Evolutionary conservation across 2,329 filamentous ascomycete species (phyloP).

Genomic region (Aspergillus flavus): DNA sequence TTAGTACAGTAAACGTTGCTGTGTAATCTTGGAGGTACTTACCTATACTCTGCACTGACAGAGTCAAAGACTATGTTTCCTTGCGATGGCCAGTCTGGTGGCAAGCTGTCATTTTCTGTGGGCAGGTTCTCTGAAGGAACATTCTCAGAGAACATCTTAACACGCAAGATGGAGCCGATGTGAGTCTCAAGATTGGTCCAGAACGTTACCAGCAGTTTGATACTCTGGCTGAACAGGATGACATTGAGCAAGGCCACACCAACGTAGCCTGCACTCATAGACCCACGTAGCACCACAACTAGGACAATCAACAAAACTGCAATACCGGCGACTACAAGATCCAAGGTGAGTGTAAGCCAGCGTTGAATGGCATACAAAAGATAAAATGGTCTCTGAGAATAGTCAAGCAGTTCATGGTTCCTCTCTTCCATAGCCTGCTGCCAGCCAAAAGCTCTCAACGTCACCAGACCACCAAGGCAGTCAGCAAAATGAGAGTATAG

Average conservation of each 20-base stretch:
- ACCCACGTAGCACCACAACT: conserved; percentile 48
- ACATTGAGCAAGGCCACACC: conserved; percentile 58
- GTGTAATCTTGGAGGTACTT: not conserved
- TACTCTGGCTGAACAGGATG: conserved; percentile 55
- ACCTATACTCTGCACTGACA: conserved; percentile 51
- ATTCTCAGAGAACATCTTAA: conserved; percentile 55
- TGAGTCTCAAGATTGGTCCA: conserved; percentile 63
- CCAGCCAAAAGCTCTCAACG: conserved; percentile 62
- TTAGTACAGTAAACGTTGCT: conserved; percentile 14
- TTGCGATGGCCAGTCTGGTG: conserved; percentile 46
- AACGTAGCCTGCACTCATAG: conserved; percentile 52
- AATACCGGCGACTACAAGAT: conserved; percentile 53
- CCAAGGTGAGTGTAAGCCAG: conserved; percentile 58
- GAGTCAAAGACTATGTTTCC: conserved; percentile 48
- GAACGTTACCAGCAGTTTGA: conserved; percentile 54
- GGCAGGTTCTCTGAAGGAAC: conserved; percentile 48
- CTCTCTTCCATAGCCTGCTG: conserved; percentile 45
- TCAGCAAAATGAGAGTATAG: conserved; percentile 62
- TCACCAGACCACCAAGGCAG: conserved; percentile 57
- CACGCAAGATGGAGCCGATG: conserved; percentile 58
- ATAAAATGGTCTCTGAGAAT: conserved; percentile 61
- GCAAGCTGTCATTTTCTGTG: conserved; percentile 43
- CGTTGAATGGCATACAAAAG: conserved; percentile 60
- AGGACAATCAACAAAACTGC: conserved; percentile 54
- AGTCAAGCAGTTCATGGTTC: conserved; percentile 54